Base-by-base conservation (phyloP, 228 moss, liverwort and hornwort genomes). In the Sphagnum magellanicum region DNA sequence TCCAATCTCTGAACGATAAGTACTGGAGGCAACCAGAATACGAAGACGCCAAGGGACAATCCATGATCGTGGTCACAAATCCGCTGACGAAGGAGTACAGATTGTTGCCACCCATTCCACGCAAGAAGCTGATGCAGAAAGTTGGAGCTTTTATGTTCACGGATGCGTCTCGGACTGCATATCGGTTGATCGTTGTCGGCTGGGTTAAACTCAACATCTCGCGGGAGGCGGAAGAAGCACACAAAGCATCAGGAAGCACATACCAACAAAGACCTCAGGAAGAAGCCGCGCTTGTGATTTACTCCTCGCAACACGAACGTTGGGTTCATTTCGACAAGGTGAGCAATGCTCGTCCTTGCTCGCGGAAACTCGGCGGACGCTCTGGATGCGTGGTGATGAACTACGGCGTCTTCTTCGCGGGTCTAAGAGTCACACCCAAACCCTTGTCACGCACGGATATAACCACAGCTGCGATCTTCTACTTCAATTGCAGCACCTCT, bases 311-410 rank as follows among this genome's bases (percentile, higher is more conserved):
- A 64, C 16, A 15, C 12, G 49, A 47, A 8, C 12, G 47, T 5
- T 64, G 64, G 64, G 64, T 64, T 11, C 64, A 64, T 64, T 64
- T 64, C 4, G 64, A 64, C 46, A 46, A 12, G 12, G 47, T 64
- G 16, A 15, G 12, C 48, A 64, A 64, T 64, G 64, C 16, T 6
- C 16, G 64, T 5, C 16, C 64, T 11, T 9, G 3, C 11, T 15
- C 32, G 64, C 16, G 10, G 6, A 15, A 49, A 15, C 49, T 15
- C 47, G 32, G 49, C 47, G 64, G 64, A 64, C 64, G 64, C 64
- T 15, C 64, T 0, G 6, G 16, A 11, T 32, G 32, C 47, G 64
- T 46, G 6, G 46, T 64, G 6, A 46, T 48, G 5, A 49, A 64
- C 46, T 46, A 64, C 15, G 12, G 12, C 47, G 64, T 49, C 49